Conservation (phyloP, 2,329 filamentous ascomycete species). For the Paraphoma sp. region DNA sequence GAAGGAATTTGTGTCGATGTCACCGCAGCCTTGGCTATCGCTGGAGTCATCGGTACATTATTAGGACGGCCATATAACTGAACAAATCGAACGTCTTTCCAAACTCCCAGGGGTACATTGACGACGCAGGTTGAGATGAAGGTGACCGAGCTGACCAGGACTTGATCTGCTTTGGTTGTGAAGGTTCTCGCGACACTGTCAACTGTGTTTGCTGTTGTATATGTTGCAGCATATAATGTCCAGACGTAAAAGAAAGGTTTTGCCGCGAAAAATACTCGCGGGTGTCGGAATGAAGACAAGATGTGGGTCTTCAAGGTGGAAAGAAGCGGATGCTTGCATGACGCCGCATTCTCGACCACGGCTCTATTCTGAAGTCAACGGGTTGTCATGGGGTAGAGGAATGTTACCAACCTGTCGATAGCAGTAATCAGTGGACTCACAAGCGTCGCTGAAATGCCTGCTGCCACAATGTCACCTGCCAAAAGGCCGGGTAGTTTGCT, state of each 20-base stretch:
- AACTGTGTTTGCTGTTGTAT: constrained; percentile 31
- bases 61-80: constrained; percentile 27
- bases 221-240: constrained; percentile 38
- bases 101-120: constrained; percentile 35
- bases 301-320: constrained; percentile 25
- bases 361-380: constrained; percentile 17
- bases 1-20: not conserved
- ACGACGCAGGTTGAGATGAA: constrained; percentile 34
- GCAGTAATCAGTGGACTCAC: constrained; percentile 33
- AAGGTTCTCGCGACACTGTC: constrained; percentile 25
- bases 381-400: not conserved
- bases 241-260: constrained; percentile 38
- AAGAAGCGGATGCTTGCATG: constrained; percentile 18
- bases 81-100: constrained; percentile 40
- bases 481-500: constrained; percentile 17
- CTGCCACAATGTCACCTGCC: constrained; percentile 31
- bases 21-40: not conserved
- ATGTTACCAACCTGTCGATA: constrained; percentile 31
- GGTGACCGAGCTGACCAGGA: constrained; percentile 26
- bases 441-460: constrained; percentile 31
- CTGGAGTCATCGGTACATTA: not conserved
- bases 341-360: constrained; percentile 35
- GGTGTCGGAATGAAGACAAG: constrained; percentile 28
- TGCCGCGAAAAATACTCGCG: constrained; percentile 29
- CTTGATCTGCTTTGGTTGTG: constrained; percentile 14